phyloP scores from a whole-genome alignment of 768 basidiomycete genomes.

The Suillus lakei region DNA sequence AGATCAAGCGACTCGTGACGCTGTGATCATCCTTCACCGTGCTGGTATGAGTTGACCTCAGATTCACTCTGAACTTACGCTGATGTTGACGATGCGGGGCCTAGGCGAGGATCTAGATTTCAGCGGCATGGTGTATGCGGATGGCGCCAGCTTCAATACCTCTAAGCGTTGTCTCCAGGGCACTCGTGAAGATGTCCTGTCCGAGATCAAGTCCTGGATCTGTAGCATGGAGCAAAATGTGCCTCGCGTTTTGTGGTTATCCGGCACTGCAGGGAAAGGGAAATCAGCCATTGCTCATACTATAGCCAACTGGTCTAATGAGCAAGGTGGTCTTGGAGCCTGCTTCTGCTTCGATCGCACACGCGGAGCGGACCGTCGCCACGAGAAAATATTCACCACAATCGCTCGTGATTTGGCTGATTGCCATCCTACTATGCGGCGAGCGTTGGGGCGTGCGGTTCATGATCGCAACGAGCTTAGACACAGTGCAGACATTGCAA shows the following conservation, averaged over 20 bases:
- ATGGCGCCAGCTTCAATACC: slow-evolving; percentile 2
- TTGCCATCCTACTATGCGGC: slow-evolving; percentile 2
- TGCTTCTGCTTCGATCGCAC: slow-evolving; percentile 18
- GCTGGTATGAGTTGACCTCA: too few relatives aligned
- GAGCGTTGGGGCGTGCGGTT: background rate
- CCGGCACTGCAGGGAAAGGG: slow-evolving; percentile 18
- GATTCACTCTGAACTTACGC: too few relatives aligned
- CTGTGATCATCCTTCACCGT: too few relatives aligned
- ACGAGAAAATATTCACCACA: slow-evolving; percentile 5
- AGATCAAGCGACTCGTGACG: background rate
- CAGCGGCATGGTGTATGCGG: too few relatives aligned
- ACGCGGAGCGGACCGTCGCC: background rate
- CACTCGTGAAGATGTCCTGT: slow-evolving; percentile 16
- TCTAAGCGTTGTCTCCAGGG: slow-evolving; percentile 16
- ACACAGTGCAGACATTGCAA: background rate
- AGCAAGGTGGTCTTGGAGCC: slow-evolving; percentile 18
- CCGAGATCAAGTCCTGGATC: slow-evolving; percentile 22
- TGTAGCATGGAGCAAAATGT: background rate
- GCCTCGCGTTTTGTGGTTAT: slow-evolving; percentile 17
- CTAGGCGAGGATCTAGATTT: background rate
- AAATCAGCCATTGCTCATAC: slow-evolving; percentile 25
- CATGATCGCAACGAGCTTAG: background rate
- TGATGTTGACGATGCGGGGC: too few relatives aligned
- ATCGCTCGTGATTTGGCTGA: background rate
- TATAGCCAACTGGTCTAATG: slow-evolving; percentile 13